These are phyloP conservation scores for Davidsoniella eucalypti DNA, from an alignment of 2,329 filamentous ascomycete genomes.

Conservation along the genomic window DNA sequence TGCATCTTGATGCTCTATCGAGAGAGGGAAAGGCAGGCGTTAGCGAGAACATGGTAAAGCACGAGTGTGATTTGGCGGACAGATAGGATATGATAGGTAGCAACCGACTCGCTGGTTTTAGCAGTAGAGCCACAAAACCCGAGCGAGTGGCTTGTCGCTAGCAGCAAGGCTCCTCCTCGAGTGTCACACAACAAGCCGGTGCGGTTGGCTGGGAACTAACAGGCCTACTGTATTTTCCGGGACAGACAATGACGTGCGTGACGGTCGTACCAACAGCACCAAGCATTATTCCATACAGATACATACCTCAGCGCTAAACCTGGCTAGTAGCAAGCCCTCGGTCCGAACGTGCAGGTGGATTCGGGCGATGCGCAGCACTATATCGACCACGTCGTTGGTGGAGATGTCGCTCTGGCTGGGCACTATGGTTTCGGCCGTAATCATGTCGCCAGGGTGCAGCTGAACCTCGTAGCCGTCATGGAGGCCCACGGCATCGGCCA, in stretches of 20 bases:
- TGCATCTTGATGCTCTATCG: not conserved
- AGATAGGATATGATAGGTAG: too few species aligned
- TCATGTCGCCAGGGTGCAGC: conserved; percentile 45
- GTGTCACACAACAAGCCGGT: not conserved
- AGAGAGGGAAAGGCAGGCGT: not conserved
- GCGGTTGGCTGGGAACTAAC: not conserved
- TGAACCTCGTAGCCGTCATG: conserved; percentile 43
- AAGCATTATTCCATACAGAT: too few species aligned
- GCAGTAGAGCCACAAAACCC: too few species aligned
- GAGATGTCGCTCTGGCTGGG: conserved; percentile 37
- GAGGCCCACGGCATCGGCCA: conserved; percentile 35
- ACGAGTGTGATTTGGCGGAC: too few species aligned
- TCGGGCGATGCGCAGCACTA: conserved; percentile 55
- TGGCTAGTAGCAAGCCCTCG: conserved; percentile 54
- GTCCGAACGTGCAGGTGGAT: conserved; percentile 60
- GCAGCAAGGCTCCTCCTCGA: not conserved
- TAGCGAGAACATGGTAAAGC: too few species aligned
- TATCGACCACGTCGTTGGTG: conserved; percentile 47
- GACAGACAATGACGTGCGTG: not conserved
- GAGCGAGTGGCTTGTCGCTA: not conserved
- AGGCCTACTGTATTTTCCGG: too few species aligned
- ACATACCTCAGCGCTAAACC: conserved; percentile 51
- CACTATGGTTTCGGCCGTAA: conserved; percentile 25
- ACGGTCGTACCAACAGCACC: too few species aligned
- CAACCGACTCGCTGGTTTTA: too few species aligned